These are phyloP conservation scores for Colletotrichum sp. DNA, from an alignment of 2,329 filamentous ascomycete species.

Conservation along the genomic window DNA sequence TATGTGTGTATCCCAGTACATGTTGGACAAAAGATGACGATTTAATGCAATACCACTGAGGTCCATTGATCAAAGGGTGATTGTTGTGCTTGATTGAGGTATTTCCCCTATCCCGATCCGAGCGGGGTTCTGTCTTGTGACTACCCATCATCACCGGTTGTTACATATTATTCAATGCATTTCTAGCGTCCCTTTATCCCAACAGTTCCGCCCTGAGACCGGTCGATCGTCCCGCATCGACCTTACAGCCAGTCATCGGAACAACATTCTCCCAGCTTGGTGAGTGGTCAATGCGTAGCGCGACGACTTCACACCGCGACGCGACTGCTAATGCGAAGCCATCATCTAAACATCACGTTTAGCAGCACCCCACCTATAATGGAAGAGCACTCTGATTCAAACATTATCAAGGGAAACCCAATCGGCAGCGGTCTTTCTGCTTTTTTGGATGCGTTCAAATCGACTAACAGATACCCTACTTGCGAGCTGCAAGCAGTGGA, in stretches of 20 bases:
- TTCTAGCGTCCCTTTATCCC: no score
- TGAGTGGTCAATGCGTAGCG: background rate
- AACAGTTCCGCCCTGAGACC: background rate
- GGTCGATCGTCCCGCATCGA: background rate
- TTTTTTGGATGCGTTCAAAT: conserved; percentile 28
- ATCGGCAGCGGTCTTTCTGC: conserved; percentile 32
- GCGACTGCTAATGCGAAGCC: background rate
- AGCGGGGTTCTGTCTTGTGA: no score
- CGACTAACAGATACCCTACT: conserved; percentile 24
- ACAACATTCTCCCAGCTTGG: background rate
- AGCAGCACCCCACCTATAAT: conserved; percentile 12
- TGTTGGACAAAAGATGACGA: no score
- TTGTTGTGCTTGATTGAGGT: no score
- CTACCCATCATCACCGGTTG: no score
- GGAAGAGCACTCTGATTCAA: conserved; percentile 25
- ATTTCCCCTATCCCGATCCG: no score
- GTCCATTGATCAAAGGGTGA: no score
- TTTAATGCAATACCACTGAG: no score
- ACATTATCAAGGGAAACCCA: conserved; percentile 31
- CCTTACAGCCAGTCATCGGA: background rate
- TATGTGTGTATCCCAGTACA: no score
- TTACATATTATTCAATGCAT: no score
- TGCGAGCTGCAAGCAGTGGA: conserved; percentile 22
- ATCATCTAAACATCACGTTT: background rate
- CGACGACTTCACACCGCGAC: background rate